These are phyloP conservation scores for Annulohypoxylon moriforme DNA, from an alignment of 495 filamentous ascomycete species.

Conservation along the genomic window DNA sequence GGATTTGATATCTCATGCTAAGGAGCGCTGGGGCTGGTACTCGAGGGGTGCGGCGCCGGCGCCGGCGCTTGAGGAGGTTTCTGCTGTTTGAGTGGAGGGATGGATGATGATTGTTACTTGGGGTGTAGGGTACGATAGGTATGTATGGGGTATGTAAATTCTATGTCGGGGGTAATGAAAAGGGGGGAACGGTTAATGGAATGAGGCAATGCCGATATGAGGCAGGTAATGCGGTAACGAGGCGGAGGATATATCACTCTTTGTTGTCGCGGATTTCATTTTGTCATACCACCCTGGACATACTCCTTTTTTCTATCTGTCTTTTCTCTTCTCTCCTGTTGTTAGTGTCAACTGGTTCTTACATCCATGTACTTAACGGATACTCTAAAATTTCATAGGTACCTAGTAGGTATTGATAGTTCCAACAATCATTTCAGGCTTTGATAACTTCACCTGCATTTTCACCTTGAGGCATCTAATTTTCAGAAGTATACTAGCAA, in stretches of 20 bases:
- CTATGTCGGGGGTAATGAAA: neutral
- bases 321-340: neutral
- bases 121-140: too few species aligned
- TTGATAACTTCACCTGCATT: too few species aligned
- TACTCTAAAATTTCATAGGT: constrained; percentile 15
- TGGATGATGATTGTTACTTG: neutral
- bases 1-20: constrained; percentile 27
- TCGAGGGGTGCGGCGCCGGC: neutral
- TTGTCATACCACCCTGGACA: constrained; percentile 6
- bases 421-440: neutral
- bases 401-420: too few species aligned
- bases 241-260: constrained; percentile 26
- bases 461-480: too few species aligned
- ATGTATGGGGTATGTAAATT: too few species aligned
- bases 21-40: constrained; percentile 33
- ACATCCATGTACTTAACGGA: neutral
- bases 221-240: constrained; percentile 22
- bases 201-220: neutral
- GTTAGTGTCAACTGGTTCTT: constrained; percentile 1
- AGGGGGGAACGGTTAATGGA: neutral
- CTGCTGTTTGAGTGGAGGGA: constrained; percentile 39
- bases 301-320: constrained; percentile 7
- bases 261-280: neutral
- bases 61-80: constrained; percentile 34
- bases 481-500: too few species aligned